Conservation (phyloP, 345 rosid genomes). For the Fremontodendron californicum region DNA sequence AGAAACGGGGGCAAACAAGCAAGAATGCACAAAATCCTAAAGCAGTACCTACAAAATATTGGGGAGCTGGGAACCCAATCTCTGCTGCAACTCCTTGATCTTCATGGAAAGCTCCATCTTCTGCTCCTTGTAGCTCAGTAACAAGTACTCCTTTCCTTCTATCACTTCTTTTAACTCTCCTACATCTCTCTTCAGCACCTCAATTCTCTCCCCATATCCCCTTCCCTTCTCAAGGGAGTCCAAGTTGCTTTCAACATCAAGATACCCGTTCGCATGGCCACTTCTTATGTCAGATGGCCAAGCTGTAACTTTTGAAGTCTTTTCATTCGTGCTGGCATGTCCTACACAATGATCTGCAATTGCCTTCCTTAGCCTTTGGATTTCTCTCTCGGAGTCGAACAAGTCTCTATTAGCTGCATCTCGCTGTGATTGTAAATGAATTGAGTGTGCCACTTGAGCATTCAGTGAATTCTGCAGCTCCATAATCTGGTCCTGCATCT, state of each 20-base stretch:
- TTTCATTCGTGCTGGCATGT: conserved; percentile 35
- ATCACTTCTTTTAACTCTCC: conserved; percentile 79
- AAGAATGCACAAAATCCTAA: conserved; percentile 68
- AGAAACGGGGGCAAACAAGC: conserved; percentile 12
- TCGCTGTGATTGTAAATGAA: conserved; percentile 67
- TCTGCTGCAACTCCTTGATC: conserved; percentile 75
- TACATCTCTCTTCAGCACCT: conserved; percentile 79
- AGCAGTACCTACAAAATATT: conserved; percentile 67
- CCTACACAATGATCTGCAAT: conserved; percentile 79
- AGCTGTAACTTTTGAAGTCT: conserved; percentile 23
- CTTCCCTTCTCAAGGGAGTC: conserved; percentile 43
- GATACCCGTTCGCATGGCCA: conserved; percentile 55
- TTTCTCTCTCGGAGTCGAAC: conserved; percentile 76
- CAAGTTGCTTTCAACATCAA: conserved; percentile 39
- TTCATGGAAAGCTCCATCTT: conserved; percentile 72
- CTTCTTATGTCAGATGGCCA: conserved; percentile 52
- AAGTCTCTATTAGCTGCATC: conserved; percentile 70
- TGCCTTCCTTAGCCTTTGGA: conserved; percentile 79
- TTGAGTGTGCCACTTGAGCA: conserved; percentile 57
- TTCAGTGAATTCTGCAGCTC: conserved; percentile 66
- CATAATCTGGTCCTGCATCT: conserved; percentile 90
- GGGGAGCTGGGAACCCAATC: conserved; percentile 81
- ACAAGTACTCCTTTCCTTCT: conserved; percentile 82
- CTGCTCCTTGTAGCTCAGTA: conserved; percentile 84
- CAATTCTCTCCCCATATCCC: conserved; percentile 51